These are phyloP conservation scores for Leptodermis oblonga DNA, from an alignment of 257 asterid species.

Conservation along the genomic window DNA sequence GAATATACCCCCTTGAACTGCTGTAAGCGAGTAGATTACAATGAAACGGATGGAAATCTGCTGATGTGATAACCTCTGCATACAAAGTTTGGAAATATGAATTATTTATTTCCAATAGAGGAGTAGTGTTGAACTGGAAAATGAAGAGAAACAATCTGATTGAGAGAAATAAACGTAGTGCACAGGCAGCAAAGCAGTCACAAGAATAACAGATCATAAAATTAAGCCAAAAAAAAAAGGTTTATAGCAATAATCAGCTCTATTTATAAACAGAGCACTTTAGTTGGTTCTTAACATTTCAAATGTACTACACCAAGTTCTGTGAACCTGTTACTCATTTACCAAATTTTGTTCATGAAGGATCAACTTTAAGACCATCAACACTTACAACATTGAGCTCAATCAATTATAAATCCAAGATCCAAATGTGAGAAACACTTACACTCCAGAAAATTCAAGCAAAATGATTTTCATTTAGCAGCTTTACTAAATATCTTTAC, in stretches of 20 bases:
- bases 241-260: too few species aligned
- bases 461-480: neutral
- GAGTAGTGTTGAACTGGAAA: too few species aligned
- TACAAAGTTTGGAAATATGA: constrained; percentile 15
- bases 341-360: neutral
- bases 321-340: neutral
- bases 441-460: neutral
- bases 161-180: too few species aligned
- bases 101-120: neutral
- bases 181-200: too few species aligned
- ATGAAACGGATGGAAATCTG: constrained; percentile 73
- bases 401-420: neutral
- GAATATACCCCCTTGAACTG: constrained; percentile 75
- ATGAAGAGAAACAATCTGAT: too few species aligned
- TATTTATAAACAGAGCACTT: too few species aligned
- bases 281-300: too few species aligned
- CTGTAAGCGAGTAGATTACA: constrained; percentile 76
- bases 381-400: neutral
- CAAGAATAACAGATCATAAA: too few species aligned
- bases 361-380: neutral
- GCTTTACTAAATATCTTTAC: neutral
- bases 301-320: too few species aligned
- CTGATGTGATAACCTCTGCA: constrained; percentile 80
- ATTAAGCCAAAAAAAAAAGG: too few species aligned
- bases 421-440: neutral